These are phyloP conservation scores for Schizonepeta tenuifolia DNA, from an alignment of 257 asterid species.

Conservation along the genomic window DNA sequence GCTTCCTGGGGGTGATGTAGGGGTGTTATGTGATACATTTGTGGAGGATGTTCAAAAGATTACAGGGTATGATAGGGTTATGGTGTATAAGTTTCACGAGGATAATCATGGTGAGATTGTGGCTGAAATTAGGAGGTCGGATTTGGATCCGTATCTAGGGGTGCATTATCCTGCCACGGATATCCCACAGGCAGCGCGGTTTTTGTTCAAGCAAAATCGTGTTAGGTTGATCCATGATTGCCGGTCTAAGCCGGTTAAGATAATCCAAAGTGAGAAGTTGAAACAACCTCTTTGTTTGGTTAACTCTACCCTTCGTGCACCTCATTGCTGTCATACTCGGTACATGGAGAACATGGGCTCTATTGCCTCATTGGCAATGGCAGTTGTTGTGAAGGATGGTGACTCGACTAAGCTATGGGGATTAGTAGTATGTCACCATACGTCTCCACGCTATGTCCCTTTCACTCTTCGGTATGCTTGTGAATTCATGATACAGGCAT, in stretches of 20 bases:
- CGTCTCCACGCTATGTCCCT: conserved; percentile 50
- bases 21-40: conserved; percentile 54
- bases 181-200: conserved; percentile 69
- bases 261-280: conserved; percentile 55
- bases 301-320: conserved; percentile 63
- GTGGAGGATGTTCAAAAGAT: conserved; percentile 68
- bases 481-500: conserved; percentile 64
- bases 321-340: conserved; percentile 57
- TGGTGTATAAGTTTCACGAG: conserved; percentile 69
- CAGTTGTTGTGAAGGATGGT: conserved; percentile 41
- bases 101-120: conserved; percentile 74
- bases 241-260: conserved; percentile 46
- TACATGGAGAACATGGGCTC: conserved; percentile 72
- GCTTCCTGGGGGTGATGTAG: conserved; percentile 59
- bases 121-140: conserved; percentile 60
- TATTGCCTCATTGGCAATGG: conserved; percentile 63
- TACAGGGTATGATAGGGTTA: conserved; percentile 69
- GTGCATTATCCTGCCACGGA: conserved; percentile 76
- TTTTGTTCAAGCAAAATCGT: conserved; percentile 64
- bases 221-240: conserved; percentile 59
- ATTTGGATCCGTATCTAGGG: conserved; percentile 61
- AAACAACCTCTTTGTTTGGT: conserved; percentile 60
- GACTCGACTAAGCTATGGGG: conserved; percentile 68
- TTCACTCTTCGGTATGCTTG: conserved; percentile 64
- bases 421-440: conserved; percentile 70